Base-by-base conservation (phyloP, 1,139 yeast species). In the Meyerozyma elateridarum region DNA sequence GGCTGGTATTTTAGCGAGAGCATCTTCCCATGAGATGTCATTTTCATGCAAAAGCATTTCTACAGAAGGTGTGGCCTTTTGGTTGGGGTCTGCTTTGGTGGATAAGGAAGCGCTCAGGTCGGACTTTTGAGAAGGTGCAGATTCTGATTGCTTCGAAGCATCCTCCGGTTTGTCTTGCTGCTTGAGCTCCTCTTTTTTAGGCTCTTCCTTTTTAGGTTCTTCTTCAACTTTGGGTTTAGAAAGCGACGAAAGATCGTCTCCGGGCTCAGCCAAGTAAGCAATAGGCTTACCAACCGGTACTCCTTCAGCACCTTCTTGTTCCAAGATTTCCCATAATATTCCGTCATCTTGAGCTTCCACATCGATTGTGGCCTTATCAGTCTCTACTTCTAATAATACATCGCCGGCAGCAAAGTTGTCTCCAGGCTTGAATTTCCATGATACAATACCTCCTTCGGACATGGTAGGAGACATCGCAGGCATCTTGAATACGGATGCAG, bases 401-500 rank as follows among this genome's bases (percentile, higher is more conserved):
- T 91, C 97, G 18, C 98, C 98, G 4, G 95, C 76, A 28, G 64
- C 54, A 59, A 82, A 89, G 6, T 66, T 40, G 9, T 85, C 93
- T 30, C 96, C 96, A 31, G 80, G 79, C 53, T 87, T 79, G 51
- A 79, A 71, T 56, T 87, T 85, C 98, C 98, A 91, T 35, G 77
- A 70, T n/a, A 87, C 87, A 46, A 91, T 75, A n/a, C 96, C 96
- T 29, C 98, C 98, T 53, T 81, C 88, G 18, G 91, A 87, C 98
- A 91, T 91, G 14, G 98, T 91, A 25, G 98, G 98, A 6, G 96
- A 88, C 96, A 91, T 85, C 17, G 98, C 96, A 4, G 98, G 98
- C 97, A 91, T 91, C 35, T 69, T 77, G 59, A 84, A 85, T 35
- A 79, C 65, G 22, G 76, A 58, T 2, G 85, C 89, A 15, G 63